Percentiles rank a stretch among this genome's conserved stretches.
Conservation (phyloP, 768 basidiomycete species). For the Agaricus subrufescens region DNA sequence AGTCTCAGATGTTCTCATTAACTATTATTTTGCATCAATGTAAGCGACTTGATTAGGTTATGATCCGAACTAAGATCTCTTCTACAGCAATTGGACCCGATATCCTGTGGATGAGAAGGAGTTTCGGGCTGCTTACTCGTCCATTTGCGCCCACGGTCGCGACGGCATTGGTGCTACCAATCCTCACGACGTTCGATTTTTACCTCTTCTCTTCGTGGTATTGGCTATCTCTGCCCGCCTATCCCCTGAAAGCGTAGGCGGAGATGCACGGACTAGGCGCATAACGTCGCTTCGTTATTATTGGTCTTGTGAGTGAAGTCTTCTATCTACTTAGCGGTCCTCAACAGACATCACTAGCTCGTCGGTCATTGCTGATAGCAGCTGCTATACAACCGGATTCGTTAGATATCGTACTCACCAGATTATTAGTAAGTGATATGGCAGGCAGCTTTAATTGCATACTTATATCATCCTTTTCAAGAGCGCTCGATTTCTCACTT, state of each 20-base stretch:
- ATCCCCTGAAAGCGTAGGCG: slow-evolving; percentile 80
- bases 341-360: slow-evolving; percentile 42
- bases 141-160: slow-evolving; percentile 57
- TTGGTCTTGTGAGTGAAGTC: slow-evolving; percentile 78
- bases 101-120: slow-evolving; percentile 87
- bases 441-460: neutral
- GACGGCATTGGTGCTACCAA: slow-evolving; percentile 58
- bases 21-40: slow-evolving; percentile 78
- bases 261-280: slow-evolving; percentile 70
- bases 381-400: slow-evolving; percentile 93
- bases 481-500: slow-evolving; percentile 57
- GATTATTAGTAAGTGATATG: slow-evolving; percentile 67
- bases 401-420: slow-evolving; percentile 85
- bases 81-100: slow-evolving; percentile 83
- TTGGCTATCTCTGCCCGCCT: slow-evolving; percentile 83
- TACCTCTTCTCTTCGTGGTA: slow-evolving; percentile 91
- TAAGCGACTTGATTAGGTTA: slow-evolving; percentile 26
- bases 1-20: slow-evolving; percentile 72
- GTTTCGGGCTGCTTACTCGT: slow-evolving; percentile 69
- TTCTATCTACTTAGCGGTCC: slow-evolving; percentile 8
- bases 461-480: slow-evolving; percentile 13
- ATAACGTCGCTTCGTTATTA: slow-evolving; percentile 87
- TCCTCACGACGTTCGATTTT: slow-evolving; percentile 74
- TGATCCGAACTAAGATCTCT: slow-evolving; percentile 11
- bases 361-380: slow-evolving; percentile 83